phyloP scores from a whole-genome alignment of 1,284 basidiomycete species.

The Pholiota adiposa region DNA sequence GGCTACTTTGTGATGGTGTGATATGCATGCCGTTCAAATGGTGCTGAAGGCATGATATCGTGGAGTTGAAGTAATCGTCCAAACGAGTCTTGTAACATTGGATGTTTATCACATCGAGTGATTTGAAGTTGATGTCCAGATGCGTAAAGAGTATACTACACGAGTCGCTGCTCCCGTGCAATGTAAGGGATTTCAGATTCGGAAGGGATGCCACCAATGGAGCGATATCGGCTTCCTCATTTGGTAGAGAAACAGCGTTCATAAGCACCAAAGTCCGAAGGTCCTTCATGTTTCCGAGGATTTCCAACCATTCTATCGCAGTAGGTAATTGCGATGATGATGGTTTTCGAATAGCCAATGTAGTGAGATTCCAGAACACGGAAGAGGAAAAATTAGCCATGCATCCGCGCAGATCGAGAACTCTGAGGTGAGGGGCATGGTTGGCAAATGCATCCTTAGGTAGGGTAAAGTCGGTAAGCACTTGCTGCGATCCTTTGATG shows the following conservation, averaged over 20 bases:
- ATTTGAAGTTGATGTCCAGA: background rate
- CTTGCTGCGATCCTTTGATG: background rate
- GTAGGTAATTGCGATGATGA: background rate
- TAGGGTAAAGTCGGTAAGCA: background rate
- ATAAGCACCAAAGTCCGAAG: conserved; percentile 5
- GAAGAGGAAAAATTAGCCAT: conserved; percentile 3
- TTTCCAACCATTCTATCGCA: conserved; percentile 5
- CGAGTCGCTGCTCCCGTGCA: background rate
- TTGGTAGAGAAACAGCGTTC: background rate
- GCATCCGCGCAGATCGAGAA: conserved; percentile 9
- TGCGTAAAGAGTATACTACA: conserved; percentile 8
- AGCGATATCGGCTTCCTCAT: too few species aligned
- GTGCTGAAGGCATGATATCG: background rate
- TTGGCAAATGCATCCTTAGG: conserved; percentile 4
- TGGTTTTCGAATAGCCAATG: conserved; percentile 2
- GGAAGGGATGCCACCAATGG: background rate
- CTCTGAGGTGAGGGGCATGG: conserved; percentile 9
- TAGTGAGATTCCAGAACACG: conserved; percentile 6
- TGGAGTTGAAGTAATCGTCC: background rate
- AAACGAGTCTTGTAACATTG: background rate
- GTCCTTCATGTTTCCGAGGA: conserved; percentile 4
- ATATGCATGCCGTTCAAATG: background rate
- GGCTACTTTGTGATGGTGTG: background rate
- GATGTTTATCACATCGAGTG: conserved; percentile 6
- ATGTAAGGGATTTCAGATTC: conserved; percentile 3